Evolutionary conservation across 257 asterid genomes (phyloP).

Genomic region (Penstemon davidsonii): DNA sequence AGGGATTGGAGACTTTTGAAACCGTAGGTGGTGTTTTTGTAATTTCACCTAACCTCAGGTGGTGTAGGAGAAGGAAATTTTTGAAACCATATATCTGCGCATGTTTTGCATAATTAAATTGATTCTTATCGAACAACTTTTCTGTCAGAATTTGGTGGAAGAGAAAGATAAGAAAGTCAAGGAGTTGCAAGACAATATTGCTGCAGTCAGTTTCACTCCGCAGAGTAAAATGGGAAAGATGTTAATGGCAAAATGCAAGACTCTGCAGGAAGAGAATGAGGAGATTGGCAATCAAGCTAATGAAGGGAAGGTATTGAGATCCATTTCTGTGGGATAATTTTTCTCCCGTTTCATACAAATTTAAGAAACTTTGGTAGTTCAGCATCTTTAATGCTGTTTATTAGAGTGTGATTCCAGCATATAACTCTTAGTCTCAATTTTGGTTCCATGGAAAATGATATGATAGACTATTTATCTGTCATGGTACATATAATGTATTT

Average conservation of each 20-base stretch:
- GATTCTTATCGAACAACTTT: slow-evolving; percentile 20
- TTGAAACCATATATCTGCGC: too few species aligned
- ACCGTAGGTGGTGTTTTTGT: too few species aligned
- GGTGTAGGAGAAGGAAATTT: too few species aligned
- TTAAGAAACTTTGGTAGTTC: background rate
- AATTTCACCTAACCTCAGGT: too few species aligned
- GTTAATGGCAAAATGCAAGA: slow-evolving; percentile 96
- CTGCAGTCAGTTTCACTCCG: slow-evolving; percentile 91
- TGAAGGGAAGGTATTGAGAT: slow-evolving; percentile 86
- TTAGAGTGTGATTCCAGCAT: slow-evolving; percentile 8
- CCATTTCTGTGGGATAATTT: background rate
- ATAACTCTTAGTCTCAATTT: background rate
- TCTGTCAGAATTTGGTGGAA: slow-evolving; percentile 82
- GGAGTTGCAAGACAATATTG: slow-evolving; percentile 87
- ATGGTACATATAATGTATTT: background rate
- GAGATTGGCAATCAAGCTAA: slow-evolving; percentile 97
- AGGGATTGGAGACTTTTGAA: too few species aligned
- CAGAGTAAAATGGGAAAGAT: slow-evolving; percentile 97
- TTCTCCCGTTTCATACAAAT: background rate
- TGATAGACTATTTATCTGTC: background rate
- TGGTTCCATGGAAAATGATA: background rate
- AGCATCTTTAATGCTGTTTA: slow-evolving; percentile 10
- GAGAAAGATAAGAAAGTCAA: slow-evolving; percentile 95
- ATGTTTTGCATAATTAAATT: slow-evolving; percentile 14
- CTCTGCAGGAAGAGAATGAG: slow-evolving; percentile 93